Evolutionary conservation across 805 yeast genomes (phyloP), one percentile per base, ranked within the genome.

Genomic region (Yamadazyma insecticola): DNA sequence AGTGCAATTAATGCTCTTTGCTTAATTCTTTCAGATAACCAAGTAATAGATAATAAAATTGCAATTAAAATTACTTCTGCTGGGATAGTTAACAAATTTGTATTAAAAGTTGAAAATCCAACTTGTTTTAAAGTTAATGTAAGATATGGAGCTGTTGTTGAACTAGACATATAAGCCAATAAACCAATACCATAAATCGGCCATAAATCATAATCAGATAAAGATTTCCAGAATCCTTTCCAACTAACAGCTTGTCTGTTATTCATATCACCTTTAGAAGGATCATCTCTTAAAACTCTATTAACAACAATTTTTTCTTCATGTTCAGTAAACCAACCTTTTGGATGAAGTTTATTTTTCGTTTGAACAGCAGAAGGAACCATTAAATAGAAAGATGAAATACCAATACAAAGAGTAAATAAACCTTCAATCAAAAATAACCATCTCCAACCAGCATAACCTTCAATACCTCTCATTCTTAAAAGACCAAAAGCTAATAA

Each of bases 371-470:
- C 73, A 2, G 74, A 66, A 1, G 81, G 65, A 5, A 77, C 79
- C 81, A 78, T 74, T 29, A 63, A 40, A 28, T 53, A 66, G 39
- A 57, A 70, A 3, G 59, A 50, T 22, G 48, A 39, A 16, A 74
- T 17, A 2, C 86, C 87, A 40, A 81, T 62, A 2, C 48, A 13
- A 4, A 78, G 51, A 2, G 87, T 78, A 25, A 77, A 44, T 5
- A 68, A 31, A 4, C 88, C 87, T 48, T 79, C 85, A 32, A 81
- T 63, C 13, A 81, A 47, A 41, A 81, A 81, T 14, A 81, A 57
- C 76, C 80, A 81, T 32, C 71, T 62, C 87, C 87, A 81, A 22
- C 57, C 57, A 19, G 44, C 50, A 36, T 32, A 35, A 12, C 49
- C 48, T 13, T 27, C 21, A 6, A 31, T 23, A 6, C 52, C 49